These are phyloP conservation scores for Blechomonas ayalai DNA, from an alignment of 208 protist genomes.

Conservation along the genomic window DNA sequence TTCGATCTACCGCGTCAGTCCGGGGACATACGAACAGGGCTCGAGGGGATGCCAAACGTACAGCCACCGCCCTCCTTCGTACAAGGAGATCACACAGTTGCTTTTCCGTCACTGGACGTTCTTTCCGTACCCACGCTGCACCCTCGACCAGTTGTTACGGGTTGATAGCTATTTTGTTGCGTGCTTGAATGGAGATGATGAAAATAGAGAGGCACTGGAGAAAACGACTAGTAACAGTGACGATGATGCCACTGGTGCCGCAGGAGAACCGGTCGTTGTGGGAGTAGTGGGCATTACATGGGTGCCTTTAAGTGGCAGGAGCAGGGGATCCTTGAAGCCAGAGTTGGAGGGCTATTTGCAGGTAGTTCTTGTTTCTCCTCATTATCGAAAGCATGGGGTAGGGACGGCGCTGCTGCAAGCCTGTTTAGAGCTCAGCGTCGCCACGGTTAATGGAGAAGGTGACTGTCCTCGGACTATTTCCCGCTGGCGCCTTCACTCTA, in stretches of 20 bases:
- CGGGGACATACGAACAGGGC: no score
- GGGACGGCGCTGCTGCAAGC: slow-evolving; percentile 22
- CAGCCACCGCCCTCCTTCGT: no score
- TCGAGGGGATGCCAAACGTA: no score
- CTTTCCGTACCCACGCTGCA: slow-evolving; percentile 53
- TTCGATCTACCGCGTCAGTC: no score
- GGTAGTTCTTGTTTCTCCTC: slow-evolving; percentile 33
- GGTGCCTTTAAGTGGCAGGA: slow-evolving; percentile 32
- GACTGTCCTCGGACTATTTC: slow-evolving; percentile 5
- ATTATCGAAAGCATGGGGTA: slow-evolving; percentile 24
- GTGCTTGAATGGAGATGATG: no score
- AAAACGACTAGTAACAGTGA: neutral
- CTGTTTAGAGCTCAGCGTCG: slow-evolving; percentile 7
- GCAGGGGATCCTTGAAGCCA: no score
- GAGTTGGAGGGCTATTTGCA: slow-evolving; percentile 72
- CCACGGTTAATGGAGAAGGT: neutral
- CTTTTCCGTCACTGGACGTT: no score
- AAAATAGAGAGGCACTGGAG: neutral
- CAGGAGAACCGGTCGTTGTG: slow-evolving; percentile 5
- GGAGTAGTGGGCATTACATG: slow-evolving; percentile 65
- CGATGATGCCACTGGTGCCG: neutral
- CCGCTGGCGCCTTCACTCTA: slow-evolving; percentile 70
- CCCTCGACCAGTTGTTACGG: slow-evolving; percentile 29
- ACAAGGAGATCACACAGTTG: no score
- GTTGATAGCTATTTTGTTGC: slow-evolving; percentile 44